phyloP scores from a whole-genome alignment of 768 basidiomycete species.

The Pisolithus marmoratus region DNA sequence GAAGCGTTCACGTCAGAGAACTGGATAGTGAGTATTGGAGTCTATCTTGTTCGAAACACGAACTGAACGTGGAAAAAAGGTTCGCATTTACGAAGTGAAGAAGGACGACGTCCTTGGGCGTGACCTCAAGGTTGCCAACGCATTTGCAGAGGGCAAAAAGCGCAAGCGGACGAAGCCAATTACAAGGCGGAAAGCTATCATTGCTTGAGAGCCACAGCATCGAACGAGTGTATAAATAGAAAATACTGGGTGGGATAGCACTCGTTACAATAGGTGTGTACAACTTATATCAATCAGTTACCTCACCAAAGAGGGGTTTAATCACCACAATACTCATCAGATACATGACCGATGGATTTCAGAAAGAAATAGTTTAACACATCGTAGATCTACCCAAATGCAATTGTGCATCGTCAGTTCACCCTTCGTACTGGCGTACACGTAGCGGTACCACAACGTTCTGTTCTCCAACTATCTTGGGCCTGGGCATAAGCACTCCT shows the following conservation, averaged over 20 bases:
- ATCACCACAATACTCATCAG: too few species aligned
- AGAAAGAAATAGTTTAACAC: too few species aligned
- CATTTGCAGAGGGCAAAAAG: constrained; percentile 85
- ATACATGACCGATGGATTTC: too few species aligned
- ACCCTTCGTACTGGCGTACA: too few species aligned
- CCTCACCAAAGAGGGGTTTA: too few species aligned
- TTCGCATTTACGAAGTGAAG: constrained; percentile 92
- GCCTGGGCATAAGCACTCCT: too few species aligned
- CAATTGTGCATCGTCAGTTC: too few species aligned
- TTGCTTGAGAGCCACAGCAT: constrained; percentile 12
- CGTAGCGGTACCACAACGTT: too few species aligned
- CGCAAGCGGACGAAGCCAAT: constrained; percentile 74
- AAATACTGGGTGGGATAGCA: background rate
- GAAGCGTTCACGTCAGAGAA: constrained; percentile 99
- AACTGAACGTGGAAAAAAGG: constrained; percentile 33
- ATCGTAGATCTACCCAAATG: too few species aligned
- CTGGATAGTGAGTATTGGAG: constrained; percentile 75
- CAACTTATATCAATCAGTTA: too few species aligned
- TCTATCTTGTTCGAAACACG: background rate
- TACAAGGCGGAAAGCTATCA: constrained; percentile 46
- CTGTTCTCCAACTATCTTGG: too few species aligned
- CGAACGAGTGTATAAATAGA: background rate
- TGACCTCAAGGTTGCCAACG: constrained; percentile 82
- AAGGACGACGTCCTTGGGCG: constrained; percentile 90
- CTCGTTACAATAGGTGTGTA: too few species aligned